Evolutionary conservation across 192 early-diverging fungal genomes (phyloP), one percentile per base, ranked within the genome.

Genomic region (Jimgerdemannia flammicorona): DNA sequence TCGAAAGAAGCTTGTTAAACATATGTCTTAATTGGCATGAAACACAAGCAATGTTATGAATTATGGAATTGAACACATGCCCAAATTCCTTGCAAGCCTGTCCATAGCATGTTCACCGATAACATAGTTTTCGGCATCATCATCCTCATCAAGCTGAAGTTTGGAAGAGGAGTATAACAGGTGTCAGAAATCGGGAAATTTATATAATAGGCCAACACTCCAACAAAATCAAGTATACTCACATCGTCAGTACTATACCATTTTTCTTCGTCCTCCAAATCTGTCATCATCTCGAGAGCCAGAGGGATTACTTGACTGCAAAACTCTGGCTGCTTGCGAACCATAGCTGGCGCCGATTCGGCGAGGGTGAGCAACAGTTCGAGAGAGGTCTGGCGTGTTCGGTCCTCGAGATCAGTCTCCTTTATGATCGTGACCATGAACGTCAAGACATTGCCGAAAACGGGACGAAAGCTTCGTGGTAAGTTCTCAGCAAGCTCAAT

Each of bases 71-170:
- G 49, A 59, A 14, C 49, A 59, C 49, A 59, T 59, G 49, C 49
- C 49, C 73, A 96, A 78, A 67, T 91, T 88, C 64, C 92, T 89
- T 40, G 96, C 94, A 67, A 98, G 78, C 64, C 98, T 92, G 83
- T 99, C 98, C 89, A 99, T 85, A n/a, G 95, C 92, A 86, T 97
- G 95, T 84, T 97, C 95, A 73, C 91, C 98, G 81, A 95, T 90
- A 64, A 95, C 93, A 77, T 95, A 88, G 78, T 95, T 90, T 74
- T 93, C 92, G 54, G 96, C 96, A 74, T 91, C 91, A 78, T 98
- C 96, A 75, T 94, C 92, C 74, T 97, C 96, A 67, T 98, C 96
- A 73, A 91, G 81, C 83, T 89, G 67, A 40, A 18, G 9, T 29
- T 29, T 29, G 29, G 29, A 68, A 9, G 29, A 81, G 43, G 54